Base-by-base conservation (phyloP, 148 eudicot species). In the Nepenthes gracilis region DNA sequence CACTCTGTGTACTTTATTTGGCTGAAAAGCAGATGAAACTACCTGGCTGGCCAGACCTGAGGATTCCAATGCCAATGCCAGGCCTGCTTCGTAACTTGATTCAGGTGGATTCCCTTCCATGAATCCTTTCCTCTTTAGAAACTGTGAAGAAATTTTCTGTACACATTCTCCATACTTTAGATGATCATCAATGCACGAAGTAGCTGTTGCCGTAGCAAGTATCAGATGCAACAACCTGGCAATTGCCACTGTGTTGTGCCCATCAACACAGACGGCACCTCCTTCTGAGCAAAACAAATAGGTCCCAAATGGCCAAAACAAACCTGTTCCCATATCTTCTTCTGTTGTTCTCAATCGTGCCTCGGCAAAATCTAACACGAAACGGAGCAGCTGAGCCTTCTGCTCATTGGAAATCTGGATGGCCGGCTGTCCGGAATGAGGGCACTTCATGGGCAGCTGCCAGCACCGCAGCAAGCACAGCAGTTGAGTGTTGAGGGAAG, bases 261-360 rank as follows among this genome's bases (percentile, higher is more conserved):
- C 23, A 57, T 85, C 97, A 62, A 88, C 65, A 57, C 97, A 91
- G 40, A 91, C 54, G 0, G 84, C 81, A 9, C 97, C 97, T 10
- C 72, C 76, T 6, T 75, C 76, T 1, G 85, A 69, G 59, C 96
- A 91, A 13, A 91, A 80, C 76, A 91, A 13, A 43, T 78, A 85
- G 70, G 64, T 85, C 36, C 97, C 97, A 38, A 82, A 91, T 2
- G 97, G 97, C 83, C 84, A 83, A 59, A 78, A 81, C 12, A 66
- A 37, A 14, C 72, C 48, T 14, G 50, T 57, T 3, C 54, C 64
- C 11, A 36, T 32, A 51, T 64, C 63, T n/a, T 43, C 50, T 23
- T 23, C 23, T 55, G 36, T 58, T 13, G 60, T 71, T 47, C 57
- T 40, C 3, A 68, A 73, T 14, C 57, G 53, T 43, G 66, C 76